Evolutionary conservation across 768 basidiomycete genomes (phyloP).

Genomic region (Hypsizygus marmoreus): DNA sequence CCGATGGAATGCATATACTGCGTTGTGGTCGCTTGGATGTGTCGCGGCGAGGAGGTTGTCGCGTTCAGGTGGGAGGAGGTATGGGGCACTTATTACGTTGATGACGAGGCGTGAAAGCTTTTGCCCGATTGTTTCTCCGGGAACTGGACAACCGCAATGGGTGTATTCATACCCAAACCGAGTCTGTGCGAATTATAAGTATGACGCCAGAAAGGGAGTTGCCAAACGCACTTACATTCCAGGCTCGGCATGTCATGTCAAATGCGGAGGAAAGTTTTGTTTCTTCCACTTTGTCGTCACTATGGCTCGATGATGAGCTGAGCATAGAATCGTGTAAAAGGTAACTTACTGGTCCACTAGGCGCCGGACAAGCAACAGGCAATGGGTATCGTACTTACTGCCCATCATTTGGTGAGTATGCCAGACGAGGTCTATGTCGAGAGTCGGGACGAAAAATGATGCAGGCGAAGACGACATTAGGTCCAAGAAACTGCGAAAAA

Average conservation of each 20-base stretch:
- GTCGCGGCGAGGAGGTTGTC: constrained; percentile 45
- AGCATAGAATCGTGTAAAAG: no score
- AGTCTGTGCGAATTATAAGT: no score
- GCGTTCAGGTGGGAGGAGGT: constrained; percentile 31
- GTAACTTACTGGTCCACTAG: constrained; percentile 48
- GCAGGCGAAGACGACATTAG: constrained; percentile 39
- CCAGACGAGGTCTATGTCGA: constrained; percentile 69
- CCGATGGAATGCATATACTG: constrained; percentile 33
- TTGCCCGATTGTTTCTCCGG: constrained; percentile 43
- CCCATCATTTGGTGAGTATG: constrained; percentile 62
- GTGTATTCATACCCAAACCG: no score
- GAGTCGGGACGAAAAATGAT: constrained; percentile 48
- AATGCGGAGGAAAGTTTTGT: no score
- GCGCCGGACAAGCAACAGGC: constrained; percentile 35
- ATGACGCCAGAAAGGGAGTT: no score
- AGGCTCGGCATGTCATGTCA: no score
- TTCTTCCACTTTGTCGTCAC: no score
- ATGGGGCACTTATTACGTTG: constrained; percentile 21
- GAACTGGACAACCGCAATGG: constrained; percentile 55
- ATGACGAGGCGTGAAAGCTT: constrained; percentile 34
- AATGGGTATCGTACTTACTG: constrained; percentile 41
- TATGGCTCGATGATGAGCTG: no score
- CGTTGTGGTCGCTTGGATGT: constrained; percentile 52
- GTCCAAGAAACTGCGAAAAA: constrained; percentile 46
- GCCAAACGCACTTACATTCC: no score